These are phyloP conservation scores for Phaeotremella skinneri DNA, from an alignment of 768 basidiomycete genomes.

Conservation along the genomic window DNA sequence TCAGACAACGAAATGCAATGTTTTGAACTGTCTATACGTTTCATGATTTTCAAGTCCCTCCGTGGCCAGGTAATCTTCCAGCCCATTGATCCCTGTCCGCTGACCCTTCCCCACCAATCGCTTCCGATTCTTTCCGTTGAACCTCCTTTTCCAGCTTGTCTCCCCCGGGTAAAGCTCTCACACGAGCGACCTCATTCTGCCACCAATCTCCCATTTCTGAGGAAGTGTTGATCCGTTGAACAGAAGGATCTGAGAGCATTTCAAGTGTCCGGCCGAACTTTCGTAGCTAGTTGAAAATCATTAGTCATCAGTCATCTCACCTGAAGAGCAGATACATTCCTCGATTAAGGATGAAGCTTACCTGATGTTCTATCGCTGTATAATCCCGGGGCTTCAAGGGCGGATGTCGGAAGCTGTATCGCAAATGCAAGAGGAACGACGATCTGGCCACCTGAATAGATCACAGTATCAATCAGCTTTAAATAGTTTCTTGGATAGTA, in stretches of 20 bases:
- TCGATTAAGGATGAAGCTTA: slow-evolving; percentile 12
- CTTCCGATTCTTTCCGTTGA: slow-evolving; percentile 7
- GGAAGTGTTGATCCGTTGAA: slow-evolving; percentile 35
- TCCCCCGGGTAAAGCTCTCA: slow-evolving; percentile 1
- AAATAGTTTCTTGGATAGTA: neutral
- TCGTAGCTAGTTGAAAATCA: slow-evolving; percentile 37
- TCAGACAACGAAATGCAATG: too few relatives aligned
- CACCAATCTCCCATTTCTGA: slow-evolving; percentile 47
- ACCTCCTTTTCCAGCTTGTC: neutral
- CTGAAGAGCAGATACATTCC: neutral
- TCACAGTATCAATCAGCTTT: neutral
- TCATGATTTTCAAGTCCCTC: slow-evolving; percentile 28
- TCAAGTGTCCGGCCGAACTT: slow-evolving; percentile 45
- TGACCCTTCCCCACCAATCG: slow-evolving; percentile 15
- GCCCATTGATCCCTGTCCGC: slow-evolving; percentile 31
- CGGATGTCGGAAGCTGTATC: slow-evolving; percentile 48
- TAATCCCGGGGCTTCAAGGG: slow-evolving; percentile 40
- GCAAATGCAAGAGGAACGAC: slow-evolving; percentile 44
- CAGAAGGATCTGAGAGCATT: slow-evolving; percentile 40
- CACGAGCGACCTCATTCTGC: slow-evolving; percentile 20
- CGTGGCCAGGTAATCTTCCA: slow-evolving; percentile 33
- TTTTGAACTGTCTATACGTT: neutral
- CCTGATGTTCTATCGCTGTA: slow-evolving; percentile 51
- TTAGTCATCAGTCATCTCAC: slow-evolving; percentile 1
- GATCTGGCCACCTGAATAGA: slow-evolving; percentile 30